Evolutionary conservation across 345 rosid genomes (phyloP).

Genomic region (Draba incana): DNA sequence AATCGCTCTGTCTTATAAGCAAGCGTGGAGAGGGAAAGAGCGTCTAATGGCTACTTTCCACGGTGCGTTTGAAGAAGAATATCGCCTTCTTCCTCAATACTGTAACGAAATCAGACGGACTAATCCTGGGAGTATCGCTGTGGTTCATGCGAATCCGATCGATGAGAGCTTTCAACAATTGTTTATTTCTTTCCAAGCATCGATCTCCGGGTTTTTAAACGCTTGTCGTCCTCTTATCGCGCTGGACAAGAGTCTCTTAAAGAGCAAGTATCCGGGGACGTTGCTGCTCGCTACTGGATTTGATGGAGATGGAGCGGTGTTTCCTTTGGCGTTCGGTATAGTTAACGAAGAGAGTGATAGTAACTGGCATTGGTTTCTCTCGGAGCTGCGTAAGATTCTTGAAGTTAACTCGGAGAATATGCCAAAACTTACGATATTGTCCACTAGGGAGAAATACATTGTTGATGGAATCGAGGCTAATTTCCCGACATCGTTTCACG

Average conservation of each 20-base stretch:
- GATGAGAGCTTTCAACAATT: slow-evolving; percentile 77
- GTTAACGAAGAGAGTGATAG: slow-evolving; percentile 76
- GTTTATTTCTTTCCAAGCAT: slow-evolving; percentile 80
- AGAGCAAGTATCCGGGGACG: slow-evolving; percentile 78
- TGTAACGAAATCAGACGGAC: slow-evolving; percentile 76
- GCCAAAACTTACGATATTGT: slow-evolving; percentile 84
- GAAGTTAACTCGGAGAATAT: slow-evolving; percentile 75
- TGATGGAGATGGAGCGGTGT: slow-evolving; percentile 85
- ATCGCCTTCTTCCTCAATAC: slow-evolving; percentile 81
- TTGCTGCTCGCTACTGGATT: slow-evolving; percentile 86
- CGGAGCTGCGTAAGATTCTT: slow-evolving; percentile 73
- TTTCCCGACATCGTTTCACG: slow-evolving; percentile 89
- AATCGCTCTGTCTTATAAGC: slow-evolving; percentile 83
- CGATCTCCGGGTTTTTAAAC: slow-evolving; percentile 77
- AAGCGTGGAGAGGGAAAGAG: slow-evolving; percentile 98
- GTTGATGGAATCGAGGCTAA: slow-evolving; percentile 83
- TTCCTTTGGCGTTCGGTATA: slow-evolving; percentile 83
- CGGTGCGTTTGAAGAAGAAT: slow-evolving; percentile 91
- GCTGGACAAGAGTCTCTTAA: slow-evolving; percentile 66
- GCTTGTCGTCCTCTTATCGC: slow-evolving; percentile 88
- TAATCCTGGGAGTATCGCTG: slow-evolving; percentile 79
- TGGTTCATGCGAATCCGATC: slow-evolving; percentile 58
- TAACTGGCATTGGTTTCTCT: slow-evolving; percentile 88
- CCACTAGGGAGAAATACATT: slow-evolving; percentile 68
- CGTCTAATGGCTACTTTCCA: slow-evolving; percentile 78